These are phyloP conservation scores for Scutellaria minor DNA, from an alignment of 257 asterid species.

Conservation along the genomic window DNA sequence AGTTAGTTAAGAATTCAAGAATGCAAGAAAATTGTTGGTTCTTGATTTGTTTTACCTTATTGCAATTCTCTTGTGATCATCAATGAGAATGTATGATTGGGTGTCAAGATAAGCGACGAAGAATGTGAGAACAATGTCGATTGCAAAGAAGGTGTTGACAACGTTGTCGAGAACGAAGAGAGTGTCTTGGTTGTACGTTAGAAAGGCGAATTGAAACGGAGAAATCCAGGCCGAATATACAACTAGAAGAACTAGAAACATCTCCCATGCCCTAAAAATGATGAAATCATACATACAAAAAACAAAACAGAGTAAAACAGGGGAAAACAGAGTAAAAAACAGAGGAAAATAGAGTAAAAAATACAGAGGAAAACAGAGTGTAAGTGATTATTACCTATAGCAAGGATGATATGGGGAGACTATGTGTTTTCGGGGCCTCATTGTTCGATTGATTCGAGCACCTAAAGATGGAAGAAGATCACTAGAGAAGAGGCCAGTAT, in stretches of 20 bases:
- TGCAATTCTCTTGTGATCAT: slow-evolving; percentile 68
- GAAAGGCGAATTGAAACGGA: slow-evolving; percentile 82
- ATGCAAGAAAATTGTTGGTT: slow-evolving; percentile 3
- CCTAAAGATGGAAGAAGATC: slow-evolving; percentile 82
- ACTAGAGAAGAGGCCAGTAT: slow-evolving; percentile 57
- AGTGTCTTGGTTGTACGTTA: slow-evolving; percentile 57
- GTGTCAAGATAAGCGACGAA: slow-evolving; percentile 76
- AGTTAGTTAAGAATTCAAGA: slow-evolving; percentile 1
- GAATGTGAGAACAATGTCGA: slow-evolving; percentile 78
- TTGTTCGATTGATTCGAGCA: slow-evolving; percentile 56
- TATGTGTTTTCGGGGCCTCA: slow-evolving; percentile 57
- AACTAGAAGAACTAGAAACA: slow-evolving; percentile 66
- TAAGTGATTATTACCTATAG: slow-evolving; percentile 54
- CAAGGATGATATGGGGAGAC: slow-evolving; percentile 70
- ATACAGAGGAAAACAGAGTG: not conserved
- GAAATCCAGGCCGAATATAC: slow-evolving; percentile 87
- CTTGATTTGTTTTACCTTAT: slow-evolving; percentile 45
- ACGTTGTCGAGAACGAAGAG: slow-evolving; percentile 67
- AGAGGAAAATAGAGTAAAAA: not conserved
- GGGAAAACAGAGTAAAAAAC: not conserved
- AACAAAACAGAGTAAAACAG: not conserved
- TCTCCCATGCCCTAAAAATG: slow-evolving; percentile 85
- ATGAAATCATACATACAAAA: not conserved
- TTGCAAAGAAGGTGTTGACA: slow-evolving; percentile 73
- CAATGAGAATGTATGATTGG: slow-evolving; percentile 63